phyloP scores from a whole-genome alignment of 73 alveolate genomes.

The Paramecium pentaurelia region DNA sequence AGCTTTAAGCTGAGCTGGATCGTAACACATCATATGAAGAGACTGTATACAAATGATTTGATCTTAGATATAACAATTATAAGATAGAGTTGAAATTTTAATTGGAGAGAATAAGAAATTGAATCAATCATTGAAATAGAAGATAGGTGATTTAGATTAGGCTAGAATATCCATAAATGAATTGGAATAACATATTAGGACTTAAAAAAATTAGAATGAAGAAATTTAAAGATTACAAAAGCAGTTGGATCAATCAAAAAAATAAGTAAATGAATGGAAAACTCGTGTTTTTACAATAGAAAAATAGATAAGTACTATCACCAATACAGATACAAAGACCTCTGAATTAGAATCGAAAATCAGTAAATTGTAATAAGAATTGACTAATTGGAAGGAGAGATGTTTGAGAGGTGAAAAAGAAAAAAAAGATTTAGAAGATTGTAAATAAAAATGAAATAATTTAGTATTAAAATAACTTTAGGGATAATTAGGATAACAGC shows the following conservation, averaged over 20 bases:
- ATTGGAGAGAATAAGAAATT: conserved; percentile 14
- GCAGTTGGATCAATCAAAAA: neutral
- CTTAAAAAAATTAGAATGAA: neutral
- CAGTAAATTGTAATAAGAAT: neutral
- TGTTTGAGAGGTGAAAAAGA: conserved; percentile 25
- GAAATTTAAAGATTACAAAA: neutral
- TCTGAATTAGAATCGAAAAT: neutral
- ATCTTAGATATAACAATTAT: neutral
- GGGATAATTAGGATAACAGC: neutral
- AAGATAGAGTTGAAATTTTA: conserved; percentile 1
- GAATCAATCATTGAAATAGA: neutral
- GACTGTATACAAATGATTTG: neutral
- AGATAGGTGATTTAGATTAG: neutral
- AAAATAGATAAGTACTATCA: neutral
- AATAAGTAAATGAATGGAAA: neutral
- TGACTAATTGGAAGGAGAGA: conserved; percentile 26
- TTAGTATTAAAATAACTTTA: neutral
- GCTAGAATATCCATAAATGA: neutral
- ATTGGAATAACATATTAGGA: neutral
- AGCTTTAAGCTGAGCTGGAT: conserved; percentile 16
- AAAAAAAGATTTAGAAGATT: conserved; percentile 18
- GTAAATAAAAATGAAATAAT: neutral
- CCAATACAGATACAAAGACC: neutral
- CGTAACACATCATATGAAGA: neutral
- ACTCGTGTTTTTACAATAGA: neutral